Evolutionary conservation across 2,329 filamentous ascomycete genomes (phyloP), one percentile per base, ranked within the genome.

Genomic region (Ascochyta pisi): DNA sequence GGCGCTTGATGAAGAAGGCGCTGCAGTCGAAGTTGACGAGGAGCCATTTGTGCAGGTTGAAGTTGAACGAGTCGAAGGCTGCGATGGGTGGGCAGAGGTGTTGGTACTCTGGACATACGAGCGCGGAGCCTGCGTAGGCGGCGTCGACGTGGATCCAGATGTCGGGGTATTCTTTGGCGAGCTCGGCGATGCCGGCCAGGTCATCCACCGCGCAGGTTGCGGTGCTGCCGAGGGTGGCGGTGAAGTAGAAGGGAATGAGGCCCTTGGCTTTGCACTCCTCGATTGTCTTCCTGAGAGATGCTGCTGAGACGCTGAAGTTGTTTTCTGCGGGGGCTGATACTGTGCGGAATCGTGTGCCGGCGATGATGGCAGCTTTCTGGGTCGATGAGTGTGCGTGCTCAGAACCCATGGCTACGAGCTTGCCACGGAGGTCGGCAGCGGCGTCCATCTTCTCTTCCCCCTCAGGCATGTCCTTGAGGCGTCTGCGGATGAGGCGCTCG

Each of bases 41-140:
- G 43, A 97, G 83, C 94, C 94, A 97, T 80, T 98, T 98, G 83
- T 97, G 93, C 85, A 96, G 90, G 81, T 97, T 98, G 80, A 94
- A 86, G 77, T 96, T 89, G 83, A 96, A 96, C 62, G 89, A 92
- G 79, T 96, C 90, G 72, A 96, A 92, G 22, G 81, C 78, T 1
- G 81, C 78, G 46, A 94, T 82, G 8, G 85, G 78, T 22, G 79
- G 70, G 1, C 87, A 82, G 45, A 92, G 82, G 63, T 88, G 82
- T 61, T 92, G 89, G 76, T 90, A 89, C 74, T 96, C 91, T 3
- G 92, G 89, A 22, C 90, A 88, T 3, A 96, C 80, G 3, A 98
- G 85, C 0, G 93, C 90, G 0, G 91, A 87, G 2, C 94, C 94
- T 0, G 94, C 94, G 76, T 96, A 97, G 0, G 94, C 94, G 10